A percentile compares a stretch with the other conserved stretches of the same genome.
These are phyloP conservation scores for Cladosporium sp. DNA, from an alignment of 2,329 filamentous ascomycete genomes.

Conservation along the genomic window DNA sequence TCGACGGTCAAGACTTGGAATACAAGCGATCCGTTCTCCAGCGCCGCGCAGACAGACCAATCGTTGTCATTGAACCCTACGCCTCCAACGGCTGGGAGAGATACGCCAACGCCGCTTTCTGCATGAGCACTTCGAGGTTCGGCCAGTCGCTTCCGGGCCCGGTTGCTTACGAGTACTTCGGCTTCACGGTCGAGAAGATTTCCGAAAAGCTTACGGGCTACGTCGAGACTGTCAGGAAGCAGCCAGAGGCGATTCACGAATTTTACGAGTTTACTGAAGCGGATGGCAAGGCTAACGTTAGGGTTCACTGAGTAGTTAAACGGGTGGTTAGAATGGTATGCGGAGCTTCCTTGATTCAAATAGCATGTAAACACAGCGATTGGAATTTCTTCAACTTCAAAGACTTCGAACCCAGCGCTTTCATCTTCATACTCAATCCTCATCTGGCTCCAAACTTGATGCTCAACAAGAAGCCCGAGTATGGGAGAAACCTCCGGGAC, in stretches of 20 bases:
- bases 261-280: constrained; percentile 12
- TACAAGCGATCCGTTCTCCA: constrained; percentile 45
- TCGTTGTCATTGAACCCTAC: constrained; percentile 54
- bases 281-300: not conserved
- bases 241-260: constrained; percentile 17
- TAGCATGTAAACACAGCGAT: too few relatives aligned
- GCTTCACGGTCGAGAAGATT: constrained; percentile 46
- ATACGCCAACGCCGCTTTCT: constrained; percentile 54
- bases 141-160: constrained; percentile 53
- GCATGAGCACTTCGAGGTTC: constrained; percentile 46
- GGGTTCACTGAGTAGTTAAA: constrained; percentile 3
- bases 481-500: too few relatives aligned
- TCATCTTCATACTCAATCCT: too few relatives aligned
- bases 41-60: constrained; percentile 6
- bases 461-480: too few relatives aligned
- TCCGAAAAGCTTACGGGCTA: constrained; percentile 37
- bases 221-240: constrained; percentile 33
- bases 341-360: too few relatives aligned
- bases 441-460: too few relatives aligned
- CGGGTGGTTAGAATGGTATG: not conserved
- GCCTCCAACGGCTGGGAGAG: constrained; percentile 55
- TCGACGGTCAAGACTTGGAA: constrained; percentile 42
- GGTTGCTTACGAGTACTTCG: constrained; percentile 53
- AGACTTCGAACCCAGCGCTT: too few relatives aligned
- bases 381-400: too few relatives aligned